A percentile compares a stretch with the other conserved stretches of the same genome.
Conservation (phyloP, 2,329 filamentous ascomycete genomes). For the Monosporascus sp. region DNA sequence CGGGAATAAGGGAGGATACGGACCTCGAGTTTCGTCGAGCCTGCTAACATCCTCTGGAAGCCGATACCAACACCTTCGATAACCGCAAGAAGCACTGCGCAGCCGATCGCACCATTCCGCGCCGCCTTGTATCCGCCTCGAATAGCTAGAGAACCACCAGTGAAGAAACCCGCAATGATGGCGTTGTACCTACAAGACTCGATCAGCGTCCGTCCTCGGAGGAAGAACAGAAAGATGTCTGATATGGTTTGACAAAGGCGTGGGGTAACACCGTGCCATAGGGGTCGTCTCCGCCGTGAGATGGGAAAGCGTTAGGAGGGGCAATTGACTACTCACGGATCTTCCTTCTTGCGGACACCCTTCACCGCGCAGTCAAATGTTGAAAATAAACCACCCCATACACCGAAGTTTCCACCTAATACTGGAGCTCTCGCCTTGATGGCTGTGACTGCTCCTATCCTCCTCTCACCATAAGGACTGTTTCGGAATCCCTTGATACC, state of each 20-base stretch:
- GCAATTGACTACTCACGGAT: constrained; percentile 44
- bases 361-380: constrained; percentile 97
- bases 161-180: constrained; percentile 96
- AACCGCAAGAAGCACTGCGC: constrained; percentile 86
- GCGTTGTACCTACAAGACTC: constrained; percentile 62
- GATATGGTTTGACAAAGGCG: no score
- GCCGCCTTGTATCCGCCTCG: constrained; percentile 89
- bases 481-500: constrained; percentile 76
- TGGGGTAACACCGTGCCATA: no score
- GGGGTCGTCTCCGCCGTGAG: no score
- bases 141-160: constrained; percentile 84
- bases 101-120: constrained; percentile 92
- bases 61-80: constrained; percentile 97
- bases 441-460: constrained; percentile 92
- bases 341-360: constrained; percentile 91
- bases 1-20: constrained; percentile 16
- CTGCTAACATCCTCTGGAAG: constrained; percentile 90
- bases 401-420: constrained; percentile 94
- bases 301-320: no score
- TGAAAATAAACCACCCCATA: constrained; percentile 94
- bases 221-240: background rate
- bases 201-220: background rate
- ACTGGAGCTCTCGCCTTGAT: constrained; percentile 97
- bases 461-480: constrained; percentile 85
- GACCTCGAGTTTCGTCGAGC: constrained; percentile 78